Evolutionary conservation across 441 rosid species (phyloP), one percentile per base, ranked within the genome.

Genomic region (Erodium trifolium): DNA sequence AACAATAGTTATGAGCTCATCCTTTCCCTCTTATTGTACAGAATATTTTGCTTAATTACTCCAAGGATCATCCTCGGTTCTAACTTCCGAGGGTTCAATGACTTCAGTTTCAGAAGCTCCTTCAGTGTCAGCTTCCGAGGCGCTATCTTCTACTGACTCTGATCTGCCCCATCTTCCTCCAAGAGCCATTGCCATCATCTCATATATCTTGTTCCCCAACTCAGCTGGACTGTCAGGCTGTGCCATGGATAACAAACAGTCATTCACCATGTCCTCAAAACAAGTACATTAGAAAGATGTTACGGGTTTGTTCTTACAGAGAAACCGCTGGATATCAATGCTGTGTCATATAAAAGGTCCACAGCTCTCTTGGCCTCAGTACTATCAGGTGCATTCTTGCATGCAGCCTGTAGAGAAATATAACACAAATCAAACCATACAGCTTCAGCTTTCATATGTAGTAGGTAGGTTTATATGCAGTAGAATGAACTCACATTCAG

Each of bases 201-300:
- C 96, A 8, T 94, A 92, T 70, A 94, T 92, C 84, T 92, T 94
- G 84, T 83, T 88, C 51, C 99, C 98, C 67, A 94, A 73, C 73
- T 92, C 96, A 0, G 97, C 93, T 16, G 98, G 99, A 76, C 91
- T 94, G 73, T 91, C 99, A 11, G 99, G 99, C 99, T 93, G 87
- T 77, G 13, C 41, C 8, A 37, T 37, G 41, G 13, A 43, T 7
- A 43, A 43, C 13, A 43, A 43, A 43, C 49, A 43, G 49, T 43
- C 13, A 43, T 43, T 43, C 12, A 8, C n/a, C 49, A 2, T 43
- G 49, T 43, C 49, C 12, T 43, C 12, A 7, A 43, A 43, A 31
- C 34, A 31, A 31, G 34, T 31, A 31, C 34, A 31, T 31, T 11
- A 43, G 12, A 43, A 43, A 43, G 13, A 43, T 43, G 49, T 43